Evolutionary conservation across 306 rosid species (phyloP), one percentile per base, ranked within the genome.

Genomic region (Datisca glomerata): DNA sequence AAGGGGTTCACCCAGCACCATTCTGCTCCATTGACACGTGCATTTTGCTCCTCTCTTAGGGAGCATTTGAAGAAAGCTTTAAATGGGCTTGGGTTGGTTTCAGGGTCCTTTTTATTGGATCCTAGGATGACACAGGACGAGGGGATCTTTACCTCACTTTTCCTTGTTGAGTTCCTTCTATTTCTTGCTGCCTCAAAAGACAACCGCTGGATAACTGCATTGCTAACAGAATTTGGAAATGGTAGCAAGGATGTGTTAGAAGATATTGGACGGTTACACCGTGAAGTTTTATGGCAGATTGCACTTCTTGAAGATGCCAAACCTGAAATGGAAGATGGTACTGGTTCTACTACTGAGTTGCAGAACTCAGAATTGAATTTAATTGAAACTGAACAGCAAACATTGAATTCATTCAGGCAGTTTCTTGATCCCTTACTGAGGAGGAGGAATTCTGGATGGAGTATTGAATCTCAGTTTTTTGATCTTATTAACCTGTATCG

Each of bases 161-260:
- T 74, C 64, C 74, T 82, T 31, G 76, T 82, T 45, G 96, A 87
- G 76, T 87, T 87, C 56, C 94, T 87, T 57, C 67, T 87, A 33
- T 82, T 87, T 69, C 87, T 87, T 65, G 96, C 96, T 55, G 94
- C 94, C 34, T 82, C 96, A 0, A 87, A 87, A 65, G 96, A 87
- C 73, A 82, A 79, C 59, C 93, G 87, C 34, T 87, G 96, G 96
- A 72, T 83, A 43, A 69, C 85, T 25, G 85, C 94, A 10, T 58
- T 87, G 75, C 93, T 82, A 21, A 60, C 93, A 9, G 96, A 87
- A 56, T 77, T 87, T 60, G 96, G 94, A 49, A 79, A 70, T 65
- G 87, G 71, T 18, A 55, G 93, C 53, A 87, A 82, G 67, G 93
- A 82, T 71, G 94, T 87, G 24, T 65, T 87, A 54, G 85, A 76